A percentile compares a stretch with the other conserved stretches of the same genome.
These are phyloP conservation scores for Beauveria bassiana DNA, from an alignment of 2,329 filamentous ascomycete genomes.

Conservation along the genomic window DNA sequence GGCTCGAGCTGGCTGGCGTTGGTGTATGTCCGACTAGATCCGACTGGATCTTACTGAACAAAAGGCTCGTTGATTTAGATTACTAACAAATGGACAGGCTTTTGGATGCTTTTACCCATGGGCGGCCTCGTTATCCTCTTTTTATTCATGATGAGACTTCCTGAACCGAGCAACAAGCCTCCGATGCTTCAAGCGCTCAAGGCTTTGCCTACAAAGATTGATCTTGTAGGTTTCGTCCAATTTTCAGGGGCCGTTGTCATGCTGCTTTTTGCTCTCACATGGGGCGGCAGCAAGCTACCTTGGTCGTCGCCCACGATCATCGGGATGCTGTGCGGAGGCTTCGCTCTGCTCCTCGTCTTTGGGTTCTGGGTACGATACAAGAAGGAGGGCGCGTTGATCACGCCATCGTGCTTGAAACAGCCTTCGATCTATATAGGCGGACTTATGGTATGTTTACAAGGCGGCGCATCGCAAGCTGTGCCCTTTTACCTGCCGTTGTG, in stretches of 20 bases:
- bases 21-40: constrained; percentile 2
- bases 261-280: neutral
- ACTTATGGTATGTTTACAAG: neutral
- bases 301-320: neutral
- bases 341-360: neutral
- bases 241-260: neutral
- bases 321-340: neutral
- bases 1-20: constrained; percentile 8
- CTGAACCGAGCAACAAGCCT: neutral
- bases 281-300: no score
- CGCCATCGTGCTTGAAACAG: neutral
- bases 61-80: no score
- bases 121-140: neutral
- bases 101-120: constrained; percentile 8
- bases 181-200: neutral
- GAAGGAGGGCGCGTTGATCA: neutral
- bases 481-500: constrained; percentile 1
- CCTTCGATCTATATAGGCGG: neutral
- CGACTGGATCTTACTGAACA: no score
- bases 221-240: neutral
- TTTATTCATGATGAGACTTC: no score
- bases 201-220: neutral
- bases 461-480: neutral
- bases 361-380: neutral
- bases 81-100: neutral